Evolutionary conservation across 1,284 basidiomycete genomes (phyloP).

Genomic region (Tremellales sp.): DNA sequence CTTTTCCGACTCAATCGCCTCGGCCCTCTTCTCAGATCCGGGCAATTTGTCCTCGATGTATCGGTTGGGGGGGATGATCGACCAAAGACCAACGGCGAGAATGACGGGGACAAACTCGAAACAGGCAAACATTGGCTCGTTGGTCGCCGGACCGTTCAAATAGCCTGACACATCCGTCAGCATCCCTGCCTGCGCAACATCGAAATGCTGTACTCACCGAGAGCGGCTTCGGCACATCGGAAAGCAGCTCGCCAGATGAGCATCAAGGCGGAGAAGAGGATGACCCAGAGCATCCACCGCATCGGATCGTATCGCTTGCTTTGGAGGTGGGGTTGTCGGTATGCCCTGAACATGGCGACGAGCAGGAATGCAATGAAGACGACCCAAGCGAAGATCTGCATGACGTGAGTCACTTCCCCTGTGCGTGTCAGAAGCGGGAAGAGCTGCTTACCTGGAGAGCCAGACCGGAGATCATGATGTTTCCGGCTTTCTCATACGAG

Average conservation of each 20-base stretch:
- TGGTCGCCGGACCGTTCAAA: background rate
- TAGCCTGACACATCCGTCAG: background rate
- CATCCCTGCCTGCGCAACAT: no score
- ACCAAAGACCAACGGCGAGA: background rate
- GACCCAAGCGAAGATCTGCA: background rate
- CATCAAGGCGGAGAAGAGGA: background rate
- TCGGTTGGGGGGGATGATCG: background rate
- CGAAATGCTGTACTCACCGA: background rate
- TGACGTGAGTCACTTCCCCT: background rate
- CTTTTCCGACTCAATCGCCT: background rate
- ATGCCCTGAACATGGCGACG: conserved; percentile 1
- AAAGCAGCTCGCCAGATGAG: conserved; percentile 1
- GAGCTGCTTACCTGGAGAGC: background rate
- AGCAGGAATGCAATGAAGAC: conserved; percentile 1
- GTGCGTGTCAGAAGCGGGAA: background rate
- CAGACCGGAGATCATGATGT: conserved; percentile 1
- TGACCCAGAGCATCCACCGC: conserved; percentile 1
- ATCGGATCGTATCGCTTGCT: background rate
- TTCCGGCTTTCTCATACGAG: background rate
- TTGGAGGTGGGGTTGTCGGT: background rate
- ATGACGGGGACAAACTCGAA: conserved; percentile 1
- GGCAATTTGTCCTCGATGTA: background rate
- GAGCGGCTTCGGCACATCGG: background rate
- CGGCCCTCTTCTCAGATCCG: background rate
- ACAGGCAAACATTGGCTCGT: background rate